Evolutionary conservation across 805 yeast species (phyloP).

Genomic region (Candida namnaoensis): DNA sequence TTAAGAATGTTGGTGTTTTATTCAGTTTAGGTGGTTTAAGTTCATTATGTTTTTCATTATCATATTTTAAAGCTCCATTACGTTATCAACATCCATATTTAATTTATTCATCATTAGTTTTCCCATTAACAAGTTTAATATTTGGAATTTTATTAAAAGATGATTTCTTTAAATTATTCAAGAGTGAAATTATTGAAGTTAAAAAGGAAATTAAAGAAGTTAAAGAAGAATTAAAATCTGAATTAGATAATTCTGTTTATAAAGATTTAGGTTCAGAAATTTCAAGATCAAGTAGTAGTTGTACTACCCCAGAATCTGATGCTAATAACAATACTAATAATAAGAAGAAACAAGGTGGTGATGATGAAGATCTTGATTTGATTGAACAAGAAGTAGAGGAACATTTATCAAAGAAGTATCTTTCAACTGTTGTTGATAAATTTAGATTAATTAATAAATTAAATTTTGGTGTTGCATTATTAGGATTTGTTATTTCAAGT

Average conservation of each 20-base stretch:
- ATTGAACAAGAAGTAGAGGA: conserved; percentile 34
- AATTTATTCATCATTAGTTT: conserved; percentile 32
- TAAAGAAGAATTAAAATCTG: conserved; percentile 26
- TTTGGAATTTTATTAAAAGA: conserved; percentile 6
- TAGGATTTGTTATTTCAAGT: conserved; percentile 38
- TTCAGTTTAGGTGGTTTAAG: conserved; percentile 37
- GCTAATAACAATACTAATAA: conserved; percentile 3
- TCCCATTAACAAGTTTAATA: conserved; percentile 12
- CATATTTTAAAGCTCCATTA: conserved; percentile 48
- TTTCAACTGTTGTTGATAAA: conserved; percentile 20
- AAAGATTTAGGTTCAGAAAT: conserved; percentile 28
- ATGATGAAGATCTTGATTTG: conserved; percentile 19
- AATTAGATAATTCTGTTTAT: conserved; percentile 36
- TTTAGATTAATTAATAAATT: conserved; percentile 28
- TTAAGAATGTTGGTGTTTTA: conserved; percentile 17
- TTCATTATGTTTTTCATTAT: conserved; percentile 40
- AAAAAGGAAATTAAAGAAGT: conserved; percentile 14
- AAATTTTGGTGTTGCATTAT: conserved; percentile 33
- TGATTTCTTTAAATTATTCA: conserved; percentile 3
- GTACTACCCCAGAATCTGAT: conserved; percentile 3
- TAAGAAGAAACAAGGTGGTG: conserved; percentile 11
- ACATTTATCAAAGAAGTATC: conserved; percentile 30
- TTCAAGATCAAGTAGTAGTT: conserved; percentile 4
- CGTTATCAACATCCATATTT: conserved; percentile 65
- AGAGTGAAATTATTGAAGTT: conserved; percentile 1